Evolutionary conservation across 1,284 basidiomycete species (phyloP), one percentile per base, ranked within the genome.

Genomic region (Abortiporus biennis): DNA sequence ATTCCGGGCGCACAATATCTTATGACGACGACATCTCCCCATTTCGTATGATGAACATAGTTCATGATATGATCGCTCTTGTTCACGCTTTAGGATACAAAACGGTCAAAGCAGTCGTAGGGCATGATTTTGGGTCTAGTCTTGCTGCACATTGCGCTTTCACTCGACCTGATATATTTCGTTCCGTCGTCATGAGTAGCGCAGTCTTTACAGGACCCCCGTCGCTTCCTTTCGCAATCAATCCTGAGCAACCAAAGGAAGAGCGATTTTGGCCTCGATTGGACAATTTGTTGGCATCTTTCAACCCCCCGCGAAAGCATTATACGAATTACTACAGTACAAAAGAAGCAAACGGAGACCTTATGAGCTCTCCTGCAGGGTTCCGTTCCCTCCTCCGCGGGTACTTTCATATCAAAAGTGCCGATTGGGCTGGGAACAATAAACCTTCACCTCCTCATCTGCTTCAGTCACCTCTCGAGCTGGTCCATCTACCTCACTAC

Each of bases 331-430:
- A 83, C 54, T 75, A 65, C 47, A 69, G 68, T 20, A 62, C 69
- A 0, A 63, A 64, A 6, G 47, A 61, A 5, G 77, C 79, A 17
- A 73, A 75, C 51, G 36, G 39, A 2, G 68, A 78, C 44, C 66
- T 79, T 62, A 45, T 46, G 35, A 46, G 64, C 17, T 42, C 66
- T 1, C 62, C 67, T 1, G 61, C 69, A 31, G 74, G 71, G 9
- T 54, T 82, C 27, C 66, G 60, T 33, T 52, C 55, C 2, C 81
- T 83, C 46, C 54, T 83, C 3, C 69, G 76, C 12, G 67, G 66
- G 0, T 82, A 80, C 54, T 78, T 71, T 53, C 72, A 80, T 55
- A 64, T 69, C 44, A 83, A 82, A 61, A 78, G 74, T 50, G 78
- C 66, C 1, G 71, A 76, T 47, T 76, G 73, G 72, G 48, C 54